Conservation (phyloP, 257 asterid genomes). For the Voacanga thouarsii region DNA sequence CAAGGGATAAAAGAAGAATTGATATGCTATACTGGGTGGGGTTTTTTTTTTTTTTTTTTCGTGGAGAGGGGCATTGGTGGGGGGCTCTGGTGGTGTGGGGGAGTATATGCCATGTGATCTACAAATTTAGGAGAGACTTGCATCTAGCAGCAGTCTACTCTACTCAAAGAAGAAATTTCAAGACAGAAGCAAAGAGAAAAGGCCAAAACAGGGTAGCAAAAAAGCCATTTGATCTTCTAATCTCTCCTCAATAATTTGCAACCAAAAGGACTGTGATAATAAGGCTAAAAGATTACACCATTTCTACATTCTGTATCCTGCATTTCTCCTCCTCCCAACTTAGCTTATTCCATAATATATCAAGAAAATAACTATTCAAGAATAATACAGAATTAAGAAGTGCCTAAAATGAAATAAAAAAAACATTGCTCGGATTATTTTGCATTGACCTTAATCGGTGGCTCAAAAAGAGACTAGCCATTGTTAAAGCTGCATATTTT, state of each 20-base stretch:
- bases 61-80: too few species aligned
- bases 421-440: background rate
- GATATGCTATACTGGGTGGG: too few species aligned
- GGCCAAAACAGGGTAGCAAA: background rate
- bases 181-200: background rate
- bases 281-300: background rate
- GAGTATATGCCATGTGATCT: too few species aligned
- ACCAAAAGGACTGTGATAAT: background rate
- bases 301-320: background rate
- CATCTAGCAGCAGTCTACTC: background rate
- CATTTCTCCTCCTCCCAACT: background rate
- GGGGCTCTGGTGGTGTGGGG: too few species aligned
- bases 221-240: background rate
- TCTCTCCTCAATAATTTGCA: background rate
- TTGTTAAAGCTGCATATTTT: constrained; percentile 12
- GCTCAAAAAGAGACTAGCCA: background rate
- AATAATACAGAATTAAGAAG: background rate
- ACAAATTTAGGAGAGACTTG: background rate
- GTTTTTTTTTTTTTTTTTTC: too few species aligned
- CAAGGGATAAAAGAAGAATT: background rate
- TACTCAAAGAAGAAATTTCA: background rate
- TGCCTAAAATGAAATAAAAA: background rate
- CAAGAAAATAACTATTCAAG: background rate
- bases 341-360: background rate
- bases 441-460: constrained; percentile 2